Conservation (phyloP, 495 filamentous ascomycete species). For the Penicillium ochrochloron region DNA sequence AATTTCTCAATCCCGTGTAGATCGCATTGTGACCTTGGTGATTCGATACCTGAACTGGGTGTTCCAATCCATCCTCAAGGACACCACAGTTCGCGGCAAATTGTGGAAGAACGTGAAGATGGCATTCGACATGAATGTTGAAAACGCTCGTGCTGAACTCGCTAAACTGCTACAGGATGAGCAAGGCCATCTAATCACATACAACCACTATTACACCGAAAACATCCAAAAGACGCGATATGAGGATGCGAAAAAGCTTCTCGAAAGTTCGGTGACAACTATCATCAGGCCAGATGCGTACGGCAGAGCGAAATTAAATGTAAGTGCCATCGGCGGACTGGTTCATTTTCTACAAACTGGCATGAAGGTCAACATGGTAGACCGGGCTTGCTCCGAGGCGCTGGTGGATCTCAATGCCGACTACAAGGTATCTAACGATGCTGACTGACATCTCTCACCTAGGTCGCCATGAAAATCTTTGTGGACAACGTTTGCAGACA, state of each 20-base stretch:
- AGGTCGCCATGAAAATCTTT: constrained; percentile 41
- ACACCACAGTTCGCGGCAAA: constrained; percentile 36
- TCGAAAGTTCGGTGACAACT: neutral
- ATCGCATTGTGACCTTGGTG: constrained; percentile 13
- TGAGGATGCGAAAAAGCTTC: constrained; percentile 15
- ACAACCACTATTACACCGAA: constrained; percentile 53
- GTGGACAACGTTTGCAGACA: constrained; percentile 46
- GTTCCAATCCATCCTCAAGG: constrained; percentile 18
- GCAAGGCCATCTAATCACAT: constrained; percentile 47
- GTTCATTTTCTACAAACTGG: neutral
- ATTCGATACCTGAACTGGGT: constrained; percentile 28
- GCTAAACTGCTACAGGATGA: constrained; percentile 49
- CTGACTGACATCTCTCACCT: neutral
- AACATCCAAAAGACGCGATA: constrained; percentile 43
- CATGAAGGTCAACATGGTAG: neutral
- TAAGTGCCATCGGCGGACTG: neutral
- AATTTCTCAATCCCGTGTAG: constrained; percentile 27
- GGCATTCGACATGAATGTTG: constrained; percentile 25
- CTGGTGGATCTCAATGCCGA: neutral
- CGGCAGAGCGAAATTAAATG: too few species aligned
- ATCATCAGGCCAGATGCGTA: neutral
- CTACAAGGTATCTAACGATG: constrained; percentile 26
- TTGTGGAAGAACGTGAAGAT: constrained; percentile 24
- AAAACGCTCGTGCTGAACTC: constrained; percentile 39
- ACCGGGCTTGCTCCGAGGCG: neutral